Evolutionary conservation across 176 grass and related monocot genomes (phyloP).

Genomic region (Eragrostis curvula): DNA sequence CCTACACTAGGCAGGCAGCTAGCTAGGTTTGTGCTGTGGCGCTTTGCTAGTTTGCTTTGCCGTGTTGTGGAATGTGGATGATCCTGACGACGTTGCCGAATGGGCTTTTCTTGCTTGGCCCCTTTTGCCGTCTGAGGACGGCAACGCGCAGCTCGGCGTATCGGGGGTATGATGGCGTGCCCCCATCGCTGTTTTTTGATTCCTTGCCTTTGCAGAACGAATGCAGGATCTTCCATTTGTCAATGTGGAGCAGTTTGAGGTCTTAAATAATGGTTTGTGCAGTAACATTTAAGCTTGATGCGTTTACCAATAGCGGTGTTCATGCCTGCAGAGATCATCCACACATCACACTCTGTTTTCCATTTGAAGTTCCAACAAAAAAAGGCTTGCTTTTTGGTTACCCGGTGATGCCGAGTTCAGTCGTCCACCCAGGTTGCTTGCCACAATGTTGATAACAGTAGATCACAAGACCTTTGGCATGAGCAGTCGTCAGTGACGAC

Average conservation of each 20-base stretch:
- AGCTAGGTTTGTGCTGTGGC: too few relatives aligned
- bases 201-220: not conserved
- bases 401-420: not conserved
- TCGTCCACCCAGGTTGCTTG: not conserved
- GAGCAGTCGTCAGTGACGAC: too few relatives aligned
- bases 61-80: not conserved
- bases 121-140: not conserved
- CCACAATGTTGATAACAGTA: not conserved
- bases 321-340: not conserved
- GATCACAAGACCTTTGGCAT: not conserved
- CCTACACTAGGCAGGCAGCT: not conserved
- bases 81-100: not conserved
- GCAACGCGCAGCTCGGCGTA: not conserved
- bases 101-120: not conserved
- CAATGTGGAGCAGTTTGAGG: not conserved
- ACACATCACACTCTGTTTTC: too few relatives aligned
- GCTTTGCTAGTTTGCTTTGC: not conserved
- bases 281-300: too few relatives aligned
- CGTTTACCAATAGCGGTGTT: not conserved
- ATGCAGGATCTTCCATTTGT: not conserved
- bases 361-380: too few relatives aligned
- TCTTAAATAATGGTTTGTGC: not conserved
- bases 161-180: constrained; percentile 10
- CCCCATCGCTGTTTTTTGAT: constrained; percentile 15
- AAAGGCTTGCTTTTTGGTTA: not conserved